Evolutionary conservation across 2,329 filamentous ascomycete species (phyloP), one percentile per base, ranked within the genome.

Genomic region (Monilinia fructicola): DNA sequence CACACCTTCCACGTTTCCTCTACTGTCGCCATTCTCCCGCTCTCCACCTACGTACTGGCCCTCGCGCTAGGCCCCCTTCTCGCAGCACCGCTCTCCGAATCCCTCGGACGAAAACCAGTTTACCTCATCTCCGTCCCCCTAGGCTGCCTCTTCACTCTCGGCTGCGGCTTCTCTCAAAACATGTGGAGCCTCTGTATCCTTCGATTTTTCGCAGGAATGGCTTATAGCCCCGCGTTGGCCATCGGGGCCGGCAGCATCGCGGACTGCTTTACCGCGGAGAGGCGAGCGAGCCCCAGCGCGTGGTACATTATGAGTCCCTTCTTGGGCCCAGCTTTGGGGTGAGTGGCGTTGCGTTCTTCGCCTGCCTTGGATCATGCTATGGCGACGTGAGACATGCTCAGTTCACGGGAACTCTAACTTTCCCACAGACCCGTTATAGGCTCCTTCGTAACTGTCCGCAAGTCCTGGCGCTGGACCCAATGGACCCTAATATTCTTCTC

Each of bases 21-120:
- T 10, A 63, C 58, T 18, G 53, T 63, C 10, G 18, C 59, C 21
- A 35, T 63, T 12, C 31, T 56, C 5, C 52, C 52, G 18, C 52
- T 72, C 10, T 56, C 73, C 18, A 71, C 75, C 6, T 74, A 88
- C 74, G 80, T 91, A 2, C 78, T 90, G 0, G 88, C 89, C 18
- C 84, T 86, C 64, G 85, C 83, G 1, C 82, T 85, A 31, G 87
- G 86, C 0, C 87, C 87, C 0, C 75, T 89, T 54, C 53, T 89
- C 6, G 82, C 85, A 64, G 85, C 85, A 0, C 87, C 88, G 0
- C 64, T 89, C 9, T 85, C 82, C 5, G 87, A 90, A 73, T 76
- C 86, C 1, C 86, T 84, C 70, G 86, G 86, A 21, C 72, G 83
- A 0, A 70, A 77, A 55, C 66, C 71, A 0, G 74, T 84, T 10